Evolutionary conservation across 2,329 filamentous ascomycete genomes (phyloP).

Genomic region (Colletotrichum eleusines): DNA sequence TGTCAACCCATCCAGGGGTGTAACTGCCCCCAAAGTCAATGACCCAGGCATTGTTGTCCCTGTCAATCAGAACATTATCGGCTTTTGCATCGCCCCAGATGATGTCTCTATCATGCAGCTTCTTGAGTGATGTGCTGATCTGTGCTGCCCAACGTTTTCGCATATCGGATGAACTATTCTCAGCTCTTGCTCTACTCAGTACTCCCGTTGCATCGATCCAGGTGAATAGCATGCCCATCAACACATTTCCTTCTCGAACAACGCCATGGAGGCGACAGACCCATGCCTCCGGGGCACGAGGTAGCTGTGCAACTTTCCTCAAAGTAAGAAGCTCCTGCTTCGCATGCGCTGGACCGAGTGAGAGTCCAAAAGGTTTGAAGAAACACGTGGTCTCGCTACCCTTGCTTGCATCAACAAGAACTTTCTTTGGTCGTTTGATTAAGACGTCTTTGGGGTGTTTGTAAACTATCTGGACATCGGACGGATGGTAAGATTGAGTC

Average conservation of each 20-base stretch:
- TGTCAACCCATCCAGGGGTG: slow-evolving; percentile 48
- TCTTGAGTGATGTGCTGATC: slow-evolving; percentile 38
- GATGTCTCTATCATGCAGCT: slow-evolving; percentile 44
- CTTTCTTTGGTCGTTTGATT: slow-evolving; percentile 42
- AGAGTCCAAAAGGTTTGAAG: slow-evolving; percentile 40
- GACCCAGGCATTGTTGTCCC: slow-evolving; percentile 47
- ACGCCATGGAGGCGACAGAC: no score
- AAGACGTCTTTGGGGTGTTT: slow-evolving; percentile 46
- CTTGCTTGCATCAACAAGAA: slow-evolving; percentile 45
- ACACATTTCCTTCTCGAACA: no score
- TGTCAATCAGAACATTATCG: slow-evolving; percentile 49
- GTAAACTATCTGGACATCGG: no score
- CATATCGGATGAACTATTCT: slow-evolving; percentile 20
- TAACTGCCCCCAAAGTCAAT: slow-evolving; percentile 50
- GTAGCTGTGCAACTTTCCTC: no score
- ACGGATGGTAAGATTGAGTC: no score
- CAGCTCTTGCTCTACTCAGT: slow-evolving; percentile 12
- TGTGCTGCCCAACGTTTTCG: slow-evolving; percentile 43
- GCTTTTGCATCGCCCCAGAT: slow-evolving; percentile 50
- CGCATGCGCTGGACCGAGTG: slow-evolving; percentile 30
- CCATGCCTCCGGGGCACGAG: no score
- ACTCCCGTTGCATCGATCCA: slow-evolving; percentile 18
- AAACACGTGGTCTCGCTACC: no score
- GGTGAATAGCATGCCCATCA: no score
- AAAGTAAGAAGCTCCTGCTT: slow-evolving; percentile 42